Percentiles rank a stretch among this genome's conserved stretches.
phyloP scores from a whole-genome alignment of 2,329 filamentous ascomycete genomes.

The Elsinoe batatas region DNA sequence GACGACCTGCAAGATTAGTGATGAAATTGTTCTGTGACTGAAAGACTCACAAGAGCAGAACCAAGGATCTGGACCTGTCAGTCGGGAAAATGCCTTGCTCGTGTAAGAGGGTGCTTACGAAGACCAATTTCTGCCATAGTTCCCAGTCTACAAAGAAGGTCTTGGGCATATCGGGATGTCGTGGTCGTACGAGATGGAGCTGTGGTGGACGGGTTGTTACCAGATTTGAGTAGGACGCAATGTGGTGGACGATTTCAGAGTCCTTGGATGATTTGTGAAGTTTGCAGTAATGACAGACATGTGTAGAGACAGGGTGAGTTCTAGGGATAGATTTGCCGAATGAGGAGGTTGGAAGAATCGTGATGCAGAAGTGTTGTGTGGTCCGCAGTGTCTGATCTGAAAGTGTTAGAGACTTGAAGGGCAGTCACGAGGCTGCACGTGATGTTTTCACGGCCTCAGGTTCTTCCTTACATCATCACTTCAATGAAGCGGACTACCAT shows the following conservation, averaged over 20 bases:
- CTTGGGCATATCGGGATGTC: conserved; percentile 11
- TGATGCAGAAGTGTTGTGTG: neutral
- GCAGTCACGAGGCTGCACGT: neutral
- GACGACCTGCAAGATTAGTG: conserved; percentile 34
- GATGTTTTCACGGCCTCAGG: no score
- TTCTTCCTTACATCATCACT: no score
- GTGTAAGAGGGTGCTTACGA: conserved; percentile 49
- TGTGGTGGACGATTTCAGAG: neutral
- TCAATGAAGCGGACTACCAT: no score
- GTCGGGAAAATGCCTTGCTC: conserved; percentile 4
- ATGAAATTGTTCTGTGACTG: neutral
- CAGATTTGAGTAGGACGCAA: neutral
- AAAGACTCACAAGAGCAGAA: conserved; percentile 49
- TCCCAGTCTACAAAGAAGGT: conserved; percentile 50
- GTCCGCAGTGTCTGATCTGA: neutral
- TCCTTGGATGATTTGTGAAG: neutral
- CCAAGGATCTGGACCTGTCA: conserved; percentile 53
- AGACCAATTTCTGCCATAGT: conserved; percentile 82
- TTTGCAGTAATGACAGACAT: conserved; percentile 6
- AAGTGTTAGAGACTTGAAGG: neutral
- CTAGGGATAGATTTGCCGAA: neutral
- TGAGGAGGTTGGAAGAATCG: neutral
- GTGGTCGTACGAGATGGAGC: no score
- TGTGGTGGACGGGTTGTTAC: no score
- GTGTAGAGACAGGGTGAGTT: neutral